Percentiles rank a stretch among this genome's conserved stretches.
phyloP scores from a whole-genome alignment of 2,329 filamentous ascomycete genomes.

The Penicillium hordei region DNA sequence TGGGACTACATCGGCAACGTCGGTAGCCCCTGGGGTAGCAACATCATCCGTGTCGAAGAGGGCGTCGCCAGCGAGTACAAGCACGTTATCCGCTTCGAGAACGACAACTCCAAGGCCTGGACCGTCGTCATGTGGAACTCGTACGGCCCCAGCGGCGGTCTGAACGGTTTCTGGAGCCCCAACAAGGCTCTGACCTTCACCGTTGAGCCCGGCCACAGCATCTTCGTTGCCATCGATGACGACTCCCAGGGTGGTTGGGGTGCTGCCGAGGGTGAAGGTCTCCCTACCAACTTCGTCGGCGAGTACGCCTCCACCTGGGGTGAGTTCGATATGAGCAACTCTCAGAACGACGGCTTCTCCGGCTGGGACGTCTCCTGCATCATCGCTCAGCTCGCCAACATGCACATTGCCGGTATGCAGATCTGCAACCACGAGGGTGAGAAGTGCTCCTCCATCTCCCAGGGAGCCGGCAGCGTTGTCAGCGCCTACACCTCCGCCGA shows the following conservation, averaged over 20 bases:
- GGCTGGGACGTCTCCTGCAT: slow-evolving; percentile 46
- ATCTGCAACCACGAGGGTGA: slow-evolving; percentile 33
- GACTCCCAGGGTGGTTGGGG: slow-evolving; percentile 41
- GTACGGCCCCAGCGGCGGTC: slow-evolving; percentile 32
- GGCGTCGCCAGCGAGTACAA: slow-evolving; percentile 36
- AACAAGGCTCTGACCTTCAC: slow-evolving; percentile 36
- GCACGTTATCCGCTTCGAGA: slow-evolving; percentile 37
- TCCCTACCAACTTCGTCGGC: slow-evolving; percentile 32
- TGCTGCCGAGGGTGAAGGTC: slow-evolving; percentile 27
- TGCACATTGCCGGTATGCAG: slow-evolving; percentile 38
- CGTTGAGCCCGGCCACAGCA: slow-evolving; percentile 31
- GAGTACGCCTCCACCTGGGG: slow-evolving; percentile 43
- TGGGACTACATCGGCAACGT: slow-evolving; percentile 37
- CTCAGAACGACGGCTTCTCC: slow-evolving; percentile 34
- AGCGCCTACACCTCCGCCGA: slow-evolving; percentile 38
- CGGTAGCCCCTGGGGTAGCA: slow-evolving; percentile 42
- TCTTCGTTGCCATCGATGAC: slow-evolving; percentile 41
- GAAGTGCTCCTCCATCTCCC: slow-evolving; percentile 35
- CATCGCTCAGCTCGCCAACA: slow-evolving; percentile 29
- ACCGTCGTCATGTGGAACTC: slow-evolving; percentile 45
- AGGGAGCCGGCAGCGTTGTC: slow-evolving; percentile 20
- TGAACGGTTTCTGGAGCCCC: slow-evolving; percentile 38
- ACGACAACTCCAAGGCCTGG: slow-evolving; percentile 34
- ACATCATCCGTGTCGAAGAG: slow-evolving; percentile 40
- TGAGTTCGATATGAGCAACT: slow-evolving; percentile 41